Base-by-base conservation (phyloP, 2,329 filamentous ascomycete species). In the Aspergillus aculeatus region DNA sequence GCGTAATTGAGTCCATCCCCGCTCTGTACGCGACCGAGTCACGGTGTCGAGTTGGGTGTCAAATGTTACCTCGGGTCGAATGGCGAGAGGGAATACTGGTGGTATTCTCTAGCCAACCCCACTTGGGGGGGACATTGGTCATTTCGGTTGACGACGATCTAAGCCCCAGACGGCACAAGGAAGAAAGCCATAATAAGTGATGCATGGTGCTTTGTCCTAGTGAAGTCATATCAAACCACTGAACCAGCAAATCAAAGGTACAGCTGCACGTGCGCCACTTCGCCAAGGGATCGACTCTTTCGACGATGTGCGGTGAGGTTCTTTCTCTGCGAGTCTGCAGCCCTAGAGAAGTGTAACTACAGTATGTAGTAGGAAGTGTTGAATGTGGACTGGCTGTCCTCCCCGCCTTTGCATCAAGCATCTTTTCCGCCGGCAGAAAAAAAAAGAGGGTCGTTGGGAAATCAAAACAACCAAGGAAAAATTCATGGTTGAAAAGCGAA, bases 351-450 rank as follows among this genome's bases (percentile, higher is more conserved):
- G 52, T 29, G 14, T 29, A 54, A 26, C 35, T 47, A 19, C 16
- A 41, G 57, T 59, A 3, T 4, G 23, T 23, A 23, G 23, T 4
- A 29, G 26, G 26, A 29, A 29, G 26, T 29, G 26, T 29, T 9
- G 26, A 29, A 29, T 29, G 56, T 52, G 44, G 31, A 47, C 44
- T 48, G n/a, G 26, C 32, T n/a, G 54, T 44, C 58, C 54, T 47
- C 61, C 60, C 59, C 57, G 64, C 61, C 59, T 55, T 52, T 47
- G 32, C 24, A 23, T 50, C 38, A 12, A 44, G 44, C 16, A 32
- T 21, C 47, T 62, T 66, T 69, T 66, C 62, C 62, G 58, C 66
- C 65, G 67, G 67, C 67, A 68, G 67, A 68, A 69, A 68, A 68
- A 62, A 64, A 61, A 54, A 51, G 12, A 52, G 50, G 29, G 26